These are phyloP conservation scores for Triangularia verruculosa DNA, from an alignment of 2,329 filamentous ascomycete genomes.

Conservation along the genomic window DNA sequence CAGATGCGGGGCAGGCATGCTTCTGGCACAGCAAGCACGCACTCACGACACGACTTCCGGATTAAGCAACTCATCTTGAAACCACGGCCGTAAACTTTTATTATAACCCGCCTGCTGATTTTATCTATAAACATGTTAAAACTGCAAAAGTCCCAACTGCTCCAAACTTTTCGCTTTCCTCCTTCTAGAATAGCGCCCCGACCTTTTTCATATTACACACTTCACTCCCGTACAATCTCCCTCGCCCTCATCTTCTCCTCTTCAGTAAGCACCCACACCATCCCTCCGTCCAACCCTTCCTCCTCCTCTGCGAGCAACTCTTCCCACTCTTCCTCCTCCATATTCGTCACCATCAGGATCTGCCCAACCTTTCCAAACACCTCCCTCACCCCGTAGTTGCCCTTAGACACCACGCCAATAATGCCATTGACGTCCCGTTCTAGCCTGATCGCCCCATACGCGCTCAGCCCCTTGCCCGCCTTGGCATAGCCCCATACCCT, in stretches of 20 bases:
- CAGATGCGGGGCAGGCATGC: neutral
- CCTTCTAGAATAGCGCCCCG: no score
- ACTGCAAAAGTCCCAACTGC: neutral
- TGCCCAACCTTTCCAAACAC: slow-evolving; percentile 73
- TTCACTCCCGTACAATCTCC: slow-evolving; percentile 53
- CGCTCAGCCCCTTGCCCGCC: slow-evolving; percentile 70
- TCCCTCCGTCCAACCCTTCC: slow-evolving; percentile 56
- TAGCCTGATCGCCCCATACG: slow-evolving; percentile 75
- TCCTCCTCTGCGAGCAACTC: slow-evolving; percentile 57
- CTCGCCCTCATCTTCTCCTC: slow-evolving; percentile 74
- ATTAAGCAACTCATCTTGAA: neutral
- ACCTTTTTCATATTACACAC: no score
- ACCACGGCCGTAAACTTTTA: no score
- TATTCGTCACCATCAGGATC: slow-evolving; percentile 82
- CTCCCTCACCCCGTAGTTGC: slow-evolving; percentile 75
- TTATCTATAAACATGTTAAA: neutral
- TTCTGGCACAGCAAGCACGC: neutral
- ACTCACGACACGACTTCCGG: neutral
- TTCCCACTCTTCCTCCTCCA: slow-evolving; percentile 96
- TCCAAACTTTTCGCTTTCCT: no score
- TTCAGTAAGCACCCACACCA: slow-evolving; percentile 67
- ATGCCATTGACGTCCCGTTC: slow-evolving; percentile 82
- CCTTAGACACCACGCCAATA: slow-evolving; percentile 63
- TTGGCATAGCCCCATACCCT: slow-evolving; percentile 68
- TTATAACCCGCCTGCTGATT: neutral